Evolutionary conservation across 768 basidiomycete genomes (phyloP), one percentile per base, ranked within the genome.

Genomic region (Chalciporus sphaerocephalus): DNA sequence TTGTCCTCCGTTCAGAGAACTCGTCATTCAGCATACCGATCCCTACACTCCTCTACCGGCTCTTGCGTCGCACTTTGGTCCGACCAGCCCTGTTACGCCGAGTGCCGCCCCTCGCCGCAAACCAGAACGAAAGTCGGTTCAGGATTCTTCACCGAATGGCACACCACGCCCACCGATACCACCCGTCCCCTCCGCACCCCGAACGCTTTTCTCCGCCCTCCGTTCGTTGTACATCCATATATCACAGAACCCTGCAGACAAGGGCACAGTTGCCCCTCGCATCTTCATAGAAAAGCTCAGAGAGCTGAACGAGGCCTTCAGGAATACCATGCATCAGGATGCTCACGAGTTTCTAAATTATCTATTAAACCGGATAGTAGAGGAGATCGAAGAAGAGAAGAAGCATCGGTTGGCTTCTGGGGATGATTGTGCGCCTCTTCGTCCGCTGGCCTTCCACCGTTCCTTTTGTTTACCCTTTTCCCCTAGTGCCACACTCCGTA

Each of bases 311-410:
- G 91, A 92, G 57, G 74, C 85, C 37, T 99, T 97, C 60, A 78
- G 92, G 38, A 84, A 84, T 28, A 85, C 88, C 13, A 87, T 88
- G 79, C 96, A 99, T 63, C 96, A 99, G 63, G 96, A 99, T 64
- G 96, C 96, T 3, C 96, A 98, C 68, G 96, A 99, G 67, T 98
- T 99, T 66, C 74, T 97, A 33, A 96, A 94, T 63, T 97, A 87
- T 68, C 70, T 97, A 21, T 71, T 99, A 44, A 99, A 99, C 66
- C 83, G 76, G 63, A 84, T 99, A 39, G 86, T 92, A 27, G 95
- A 98, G 66, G 93, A 97, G 62, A 79, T 95, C 53, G 89, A 93
- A 59, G 78, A 81, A 49, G 85, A 86, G 47, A 74, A 66, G 58
- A 81, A 73, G 56, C 70, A 61, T 35, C 54, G 57, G n/a, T 63